Evolutionary conservation across 352 stramenopile species (phyloP).

Genomic region (Pythium aquatile): DNA sequence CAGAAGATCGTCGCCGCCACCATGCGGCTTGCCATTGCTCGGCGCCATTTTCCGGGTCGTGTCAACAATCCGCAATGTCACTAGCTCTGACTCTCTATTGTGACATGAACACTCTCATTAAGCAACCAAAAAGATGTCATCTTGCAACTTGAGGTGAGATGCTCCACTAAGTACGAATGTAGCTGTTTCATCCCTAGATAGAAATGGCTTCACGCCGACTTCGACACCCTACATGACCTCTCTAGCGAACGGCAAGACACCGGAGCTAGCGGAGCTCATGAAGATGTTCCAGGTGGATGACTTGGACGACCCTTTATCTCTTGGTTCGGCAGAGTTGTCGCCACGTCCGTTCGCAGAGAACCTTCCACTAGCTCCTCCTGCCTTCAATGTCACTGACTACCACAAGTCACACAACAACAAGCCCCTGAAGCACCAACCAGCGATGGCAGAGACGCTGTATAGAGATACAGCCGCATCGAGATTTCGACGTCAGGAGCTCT

Average conservation of each 20-base stretch:
- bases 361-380: not conserved
- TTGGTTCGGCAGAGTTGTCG: not conserved
- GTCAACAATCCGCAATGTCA: slow-evolving; percentile 6
- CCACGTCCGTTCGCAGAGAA: not conserved
- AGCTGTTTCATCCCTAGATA: slow-evolving; percentile 19
- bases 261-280: slow-evolving; percentile 47
- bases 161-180: slow-evolving; percentile 23
- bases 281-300: slow-evolving; percentile 41
- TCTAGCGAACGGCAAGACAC: slow-evolving; percentile 34
- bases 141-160: slow-evolving; percentile 6
- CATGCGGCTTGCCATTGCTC: slow-evolving; percentile 1
- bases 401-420: not conserved
- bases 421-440: not conserved
- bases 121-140: not conserved
- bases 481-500: not conserved
- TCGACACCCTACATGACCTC: slow-evolving; percentile 11
- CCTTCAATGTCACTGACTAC: not conserved
- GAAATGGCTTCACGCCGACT: not conserved
- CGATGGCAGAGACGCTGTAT: not conserved
- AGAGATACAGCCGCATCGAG: not conserved
- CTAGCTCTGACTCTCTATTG: slow-evolving; percentile 1
- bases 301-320: slow-evolving; percentile 2
- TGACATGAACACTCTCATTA: slow-evolving; percentile 2
- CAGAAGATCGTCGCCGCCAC: slow-evolving; percentile 25
- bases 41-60: slow-evolving; percentile 10